Percentiles rank a stretch among this genome's conserved stretches.
phyloP scores from a whole-genome alignment of 2,329 filamentous ascomycete genomes.

The Pseudonectria foliicola region DNA sequence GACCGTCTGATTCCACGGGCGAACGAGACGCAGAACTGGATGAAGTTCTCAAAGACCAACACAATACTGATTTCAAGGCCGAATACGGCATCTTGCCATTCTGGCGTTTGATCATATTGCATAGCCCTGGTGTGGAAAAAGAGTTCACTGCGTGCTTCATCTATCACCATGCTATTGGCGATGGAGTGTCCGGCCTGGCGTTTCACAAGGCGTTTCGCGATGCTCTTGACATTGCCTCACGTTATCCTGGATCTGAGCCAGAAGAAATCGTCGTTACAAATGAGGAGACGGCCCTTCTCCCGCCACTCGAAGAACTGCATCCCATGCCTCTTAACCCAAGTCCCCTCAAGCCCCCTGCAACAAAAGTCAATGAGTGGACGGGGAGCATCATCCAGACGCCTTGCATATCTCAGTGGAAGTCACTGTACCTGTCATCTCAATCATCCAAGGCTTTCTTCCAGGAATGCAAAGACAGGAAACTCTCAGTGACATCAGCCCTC shows the following conservation, averaged over 20 bases:
- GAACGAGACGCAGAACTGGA: slow-evolving; percentile 34
- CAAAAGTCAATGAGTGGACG: slow-evolving; percentile 30
- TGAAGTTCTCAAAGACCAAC: slow-evolving; percentile 31
- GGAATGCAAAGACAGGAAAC: slow-evolving; percentile 6
- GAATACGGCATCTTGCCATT: slow-evolving; percentile 31
- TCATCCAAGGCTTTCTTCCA: slow-evolving; percentile 3
- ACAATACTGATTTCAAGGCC: slow-evolving; percentile 26
- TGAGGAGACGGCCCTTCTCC: slow-evolving; percentile 28
- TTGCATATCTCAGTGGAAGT: slow-evolving; percentile 8
- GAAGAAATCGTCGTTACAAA: slow-evolving; percentile 1
- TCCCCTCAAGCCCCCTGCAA: slow-evolving; percentile 25
- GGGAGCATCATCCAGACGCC: slow-evolving; percentile 27
- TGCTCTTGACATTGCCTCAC: slow-evolving; percentile 23
- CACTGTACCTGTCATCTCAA: slow-evolving; percentile 7
- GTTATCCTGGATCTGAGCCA: background rate
- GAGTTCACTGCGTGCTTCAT: slow-evolving; percentile 37
- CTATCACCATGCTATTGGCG: slow-evolving; percentile 40
- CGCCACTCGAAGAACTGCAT: slow-evolving; percentile 33
- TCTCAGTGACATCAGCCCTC: slow-evolving; percentile 7
- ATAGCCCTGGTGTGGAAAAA: slow-evolving; percentile 13
- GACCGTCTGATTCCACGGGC: slow-evolving; percentile 3
- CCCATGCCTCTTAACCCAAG: slow-evolving; percentile 27
- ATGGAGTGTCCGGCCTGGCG: slow-evolving; percentile 36
- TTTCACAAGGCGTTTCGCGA: slow-evolving; percentile 36
- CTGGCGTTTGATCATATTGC: slow-evolving; percentile 37